A percentile compares a stretch with the other conserved stretches of the same genome.
Conservation (phyloP, 116 monocot species). For the Thalassia testudinum region DNA sequence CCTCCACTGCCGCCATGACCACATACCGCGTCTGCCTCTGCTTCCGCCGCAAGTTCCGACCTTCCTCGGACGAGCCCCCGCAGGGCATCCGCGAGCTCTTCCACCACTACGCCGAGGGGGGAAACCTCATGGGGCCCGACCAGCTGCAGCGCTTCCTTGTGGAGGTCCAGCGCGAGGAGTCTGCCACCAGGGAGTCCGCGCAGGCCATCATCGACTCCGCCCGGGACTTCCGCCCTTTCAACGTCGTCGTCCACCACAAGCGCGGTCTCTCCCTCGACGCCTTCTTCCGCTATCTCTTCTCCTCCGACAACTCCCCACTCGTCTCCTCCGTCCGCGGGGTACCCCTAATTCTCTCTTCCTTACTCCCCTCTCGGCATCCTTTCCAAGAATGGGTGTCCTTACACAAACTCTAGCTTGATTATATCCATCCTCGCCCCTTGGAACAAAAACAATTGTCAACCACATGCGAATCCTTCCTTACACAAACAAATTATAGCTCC, state of each 20-base stretch:
- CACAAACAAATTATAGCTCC: too few relatives aligned
- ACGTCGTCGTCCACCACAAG: not conserved
- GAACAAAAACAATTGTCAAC: too few relatives aligned
- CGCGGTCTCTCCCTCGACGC: constrained; percentile 6
- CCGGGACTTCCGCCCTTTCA: constrained; percentile 17
- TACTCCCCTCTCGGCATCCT: too few relatives aligned
- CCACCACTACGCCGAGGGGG: constrained; percentile 19
- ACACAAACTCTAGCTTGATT: too few relatives aligned
- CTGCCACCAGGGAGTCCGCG: constrained; percentile 14
- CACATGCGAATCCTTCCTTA: too few relatives aligned
- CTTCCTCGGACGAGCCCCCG: constrained; percentile 25
- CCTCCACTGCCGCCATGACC: not conserved
- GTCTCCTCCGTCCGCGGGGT: not conserved
- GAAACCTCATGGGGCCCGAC: constrained; percentile 19
- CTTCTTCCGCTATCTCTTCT: constrained; percentile 44
- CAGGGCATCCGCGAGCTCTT: constrained; percentile 32
- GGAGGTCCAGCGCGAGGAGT: constrained; percentile 20
- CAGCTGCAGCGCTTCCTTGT: constrained; percentile 45
- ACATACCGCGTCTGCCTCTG: constrained; percentile 52
- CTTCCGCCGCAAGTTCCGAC: constrained; percentile 43
- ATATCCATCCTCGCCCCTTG: too few relatives aligned
- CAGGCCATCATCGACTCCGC: constrained; percentile 33
- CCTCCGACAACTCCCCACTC: constrained; percentile 27
- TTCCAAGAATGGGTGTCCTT: too few relatives aligned
- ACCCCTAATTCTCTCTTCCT: too few relatives aligned